Conservation (phyloP, 2,329 filamentous ascomycete species). For the Cladophialophora psammophila region DNA sequence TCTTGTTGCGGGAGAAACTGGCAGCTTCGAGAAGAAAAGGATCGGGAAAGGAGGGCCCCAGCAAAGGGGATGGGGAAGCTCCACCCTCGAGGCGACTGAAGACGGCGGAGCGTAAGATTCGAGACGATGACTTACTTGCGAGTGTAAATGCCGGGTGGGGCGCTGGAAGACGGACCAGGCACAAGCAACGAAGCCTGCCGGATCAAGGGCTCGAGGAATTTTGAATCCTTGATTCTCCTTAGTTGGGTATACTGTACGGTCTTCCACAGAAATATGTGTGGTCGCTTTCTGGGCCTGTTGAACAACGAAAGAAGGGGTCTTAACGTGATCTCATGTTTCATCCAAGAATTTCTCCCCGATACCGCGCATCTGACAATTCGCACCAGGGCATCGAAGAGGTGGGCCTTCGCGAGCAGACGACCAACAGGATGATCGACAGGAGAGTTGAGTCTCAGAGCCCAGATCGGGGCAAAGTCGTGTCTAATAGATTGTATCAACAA, state of each 20-base stretch:
- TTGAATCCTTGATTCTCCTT: conserved; percentile 14
- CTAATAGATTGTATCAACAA: background rate
- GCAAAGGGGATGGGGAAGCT: conserved; percentile 41
- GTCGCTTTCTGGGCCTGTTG: background rate
- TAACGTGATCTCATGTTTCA: background rate
- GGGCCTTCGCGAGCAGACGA: background rate
- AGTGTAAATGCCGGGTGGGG: conserved; percentile 34
- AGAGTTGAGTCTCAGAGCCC: background rate
- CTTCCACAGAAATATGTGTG: background rate
- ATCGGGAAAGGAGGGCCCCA: conserved; percentile 50
- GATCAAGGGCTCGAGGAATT: conserved; percentile 26
- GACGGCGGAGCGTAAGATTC: conserved; percentile 29
- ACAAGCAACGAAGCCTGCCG: conserved; percentile 50
- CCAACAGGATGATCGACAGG: background rate
- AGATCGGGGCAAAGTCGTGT: background rate
- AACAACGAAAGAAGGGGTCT: background rate
- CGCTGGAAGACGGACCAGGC: conserved; percentile 34
- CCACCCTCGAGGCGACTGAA: conserved; percentile 24
- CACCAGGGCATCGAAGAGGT: background rate
- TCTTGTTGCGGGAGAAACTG: conserved; percentile 63
- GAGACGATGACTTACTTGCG: conserved; percentile 36
- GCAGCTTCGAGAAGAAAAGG: conserved; percentile 51
- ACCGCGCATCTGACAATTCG: background rate
- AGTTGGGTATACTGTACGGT: background rate
- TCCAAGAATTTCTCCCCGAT: background rate